phyloP scores from a whole-genome alignment of 352 stramenopile species.

The Phytopythium montanum region DNA sequence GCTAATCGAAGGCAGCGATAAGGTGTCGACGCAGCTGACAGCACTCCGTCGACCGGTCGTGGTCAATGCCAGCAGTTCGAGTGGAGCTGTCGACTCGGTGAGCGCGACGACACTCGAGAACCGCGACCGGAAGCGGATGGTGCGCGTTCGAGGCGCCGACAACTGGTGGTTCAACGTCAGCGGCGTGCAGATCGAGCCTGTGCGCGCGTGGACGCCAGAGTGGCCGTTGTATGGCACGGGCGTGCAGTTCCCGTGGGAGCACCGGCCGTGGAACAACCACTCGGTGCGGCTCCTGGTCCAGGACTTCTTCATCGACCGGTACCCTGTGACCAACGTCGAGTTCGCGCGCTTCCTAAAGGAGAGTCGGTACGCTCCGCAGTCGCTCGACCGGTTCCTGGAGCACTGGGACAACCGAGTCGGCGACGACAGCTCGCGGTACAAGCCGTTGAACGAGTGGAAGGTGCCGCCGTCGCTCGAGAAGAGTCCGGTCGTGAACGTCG shows the following conservation, averaged over 20 bases:
- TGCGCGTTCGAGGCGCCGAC: constrained; percentile 32
- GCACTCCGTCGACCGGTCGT: not conserved
- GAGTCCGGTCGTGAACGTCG: constrained; percentile 75
- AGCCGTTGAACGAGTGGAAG: constrained; percentile 31
- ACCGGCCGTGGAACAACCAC: constrained; percentile 77
- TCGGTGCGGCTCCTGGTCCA: constrained; percentile 51
- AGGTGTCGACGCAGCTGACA: not conserved
- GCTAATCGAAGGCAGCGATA: constrained; percentile 10
- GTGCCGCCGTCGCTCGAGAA: constrained; percentile 41
- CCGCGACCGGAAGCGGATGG: constrained; percentile 35
- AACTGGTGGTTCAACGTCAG: constrained; percentile 83
- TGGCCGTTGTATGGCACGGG: constrained; percentile 51
- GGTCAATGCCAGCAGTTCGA: not conserved
- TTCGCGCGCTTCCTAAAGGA: constrained; percentile 51
- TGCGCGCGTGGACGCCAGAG: constrained; percentile 61
- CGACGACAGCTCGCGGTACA: not conserved
- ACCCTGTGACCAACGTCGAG: constrained; percentile 77
- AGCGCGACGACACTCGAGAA: not conserved
- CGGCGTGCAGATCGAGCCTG: constrained; percentile 79
- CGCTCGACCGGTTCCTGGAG: constrained; percentile 60
- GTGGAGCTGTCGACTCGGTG: not conserved
- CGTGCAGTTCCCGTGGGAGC: constrained; percentile 85
- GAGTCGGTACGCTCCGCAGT: constrained; percentile 52
- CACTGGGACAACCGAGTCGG: constrained; percentile 58
- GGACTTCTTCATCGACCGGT: constrained; percentile 69